Evolutionary conservation across 73 alveolate species (phyloP), one percentile per base, ranked within the genome.

Genomic region (Paramecium bursaria): DNA sequence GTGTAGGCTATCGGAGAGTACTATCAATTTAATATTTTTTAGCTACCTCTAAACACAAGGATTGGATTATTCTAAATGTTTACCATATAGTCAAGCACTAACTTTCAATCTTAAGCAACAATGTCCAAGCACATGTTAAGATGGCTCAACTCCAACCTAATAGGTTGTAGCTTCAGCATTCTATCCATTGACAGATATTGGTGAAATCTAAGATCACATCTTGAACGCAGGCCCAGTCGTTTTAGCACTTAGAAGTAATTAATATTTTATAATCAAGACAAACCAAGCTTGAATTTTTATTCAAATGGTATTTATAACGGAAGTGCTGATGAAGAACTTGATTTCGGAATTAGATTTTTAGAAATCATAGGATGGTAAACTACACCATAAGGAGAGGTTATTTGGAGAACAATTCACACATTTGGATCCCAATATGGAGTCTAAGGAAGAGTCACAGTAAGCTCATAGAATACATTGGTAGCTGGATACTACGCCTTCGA

Each of bases 101-200:
- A 67, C 33, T 42, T 67, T 67, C 60, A 31, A 67, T 14, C 25
- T 67, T 1, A 67, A 67, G 22, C 19, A 31, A 42, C 33, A 67
- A 19, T 67, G 82, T 42, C 55, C 82, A n/a, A 19, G 27, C 30
- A 67, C 46, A 67, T 67, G 82, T 39, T 53, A 67, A 11, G 82
- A 67, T 67, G 27, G 33, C 4, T 30, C 57, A 31, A 19, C 35
- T 47, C 33, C 33, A 44, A 67, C 26, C 26, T 5, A 23, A 9
- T 53, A 33, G 13, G 23, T 42, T 5, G 22, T 26, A 42, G 82
- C 82, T 1, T 21, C 33, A 67, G 82, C 33, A 39, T 26, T 67
- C 1, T n/a, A 39, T 3, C 60, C 26, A 67, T 47, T 67, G 17
- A 6, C 33, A 67, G 7, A 53, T 11, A 27, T 47, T 4, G 9